Conservation (phyloP, 768 basidiomycete genomes). For the Tylopilus balloui region DNA sequence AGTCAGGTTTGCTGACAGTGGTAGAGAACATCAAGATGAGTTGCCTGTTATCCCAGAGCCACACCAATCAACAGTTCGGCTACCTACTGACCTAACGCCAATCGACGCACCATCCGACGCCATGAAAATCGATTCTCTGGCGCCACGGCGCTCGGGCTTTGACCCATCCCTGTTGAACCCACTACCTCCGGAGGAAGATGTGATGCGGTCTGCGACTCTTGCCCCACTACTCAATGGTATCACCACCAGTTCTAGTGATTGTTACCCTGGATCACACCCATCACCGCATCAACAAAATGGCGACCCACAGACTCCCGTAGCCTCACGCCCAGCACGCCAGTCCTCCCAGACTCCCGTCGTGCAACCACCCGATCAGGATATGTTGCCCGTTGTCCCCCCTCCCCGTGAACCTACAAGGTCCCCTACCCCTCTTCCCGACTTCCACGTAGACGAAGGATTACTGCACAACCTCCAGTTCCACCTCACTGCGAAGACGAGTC, state of each 20-base stretch:
- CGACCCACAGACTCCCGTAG: slow-evolving; percentile 8
- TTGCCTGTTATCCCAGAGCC: slow-evolving; percentile 13
- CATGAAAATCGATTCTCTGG: slow-evolving; percentile 38
- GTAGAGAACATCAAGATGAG: slow-evolving; percentile 14
- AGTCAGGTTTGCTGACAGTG: slow-evolving; percentile 50
- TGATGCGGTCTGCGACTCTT: slow-evolving; percentile 22
- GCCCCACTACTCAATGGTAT: slow-evolving; percentile 25
- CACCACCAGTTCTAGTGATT: slow-evolving; percentile 1
- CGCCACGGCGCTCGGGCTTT: slow-evolving; percentile 41
- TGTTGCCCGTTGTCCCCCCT: slow-evolving; percentile 20
- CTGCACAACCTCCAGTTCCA: slow-evolving; percentile 46
- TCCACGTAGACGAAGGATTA: slow-evolving; percentile 53
- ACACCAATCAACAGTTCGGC: not conserved
- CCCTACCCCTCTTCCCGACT: slow-evolving; percentile 74
- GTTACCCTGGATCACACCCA: not conserved
- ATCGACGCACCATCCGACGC: slow-evolving; percentile 7
- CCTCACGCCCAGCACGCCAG: not conserved
- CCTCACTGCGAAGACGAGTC: slow-evolving; percentile 51
- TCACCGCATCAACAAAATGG: slow-evolving; percentile 14
- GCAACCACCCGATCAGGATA: slow-evolving; percentile 14
- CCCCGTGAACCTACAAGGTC: slow-evolving; percentile 47
- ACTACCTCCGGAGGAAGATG: slow-evolving; percentile 31
- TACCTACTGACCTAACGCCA: not conserved
- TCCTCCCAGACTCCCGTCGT: slow-evolving; percentile 6
- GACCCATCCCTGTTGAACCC: slow-evolving; percentile 54